These are phyloP conservation scores for Maudiozyma turicensis DNA, from an alignment of 805 yeast species.

Conservation along the genomic window DNA sequence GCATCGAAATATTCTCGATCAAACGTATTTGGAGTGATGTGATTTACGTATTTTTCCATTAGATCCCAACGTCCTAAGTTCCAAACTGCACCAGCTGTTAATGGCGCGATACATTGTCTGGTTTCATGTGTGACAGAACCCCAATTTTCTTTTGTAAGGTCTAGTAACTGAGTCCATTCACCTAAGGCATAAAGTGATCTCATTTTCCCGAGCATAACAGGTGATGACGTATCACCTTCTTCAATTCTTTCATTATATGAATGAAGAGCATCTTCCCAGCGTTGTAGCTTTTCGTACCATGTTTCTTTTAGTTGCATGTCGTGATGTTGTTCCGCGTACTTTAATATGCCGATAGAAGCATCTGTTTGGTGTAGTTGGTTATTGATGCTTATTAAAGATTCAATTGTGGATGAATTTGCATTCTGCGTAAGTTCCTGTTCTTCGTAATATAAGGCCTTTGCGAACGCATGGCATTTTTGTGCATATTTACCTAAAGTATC, in stretches of 20 bases:
- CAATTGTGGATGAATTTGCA: slow-evolving; percentile 86
- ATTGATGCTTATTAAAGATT: slow-evolving; percentile 82
- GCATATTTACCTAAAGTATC: slow-evolving; percentile 87
- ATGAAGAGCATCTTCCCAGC: slow-evolving; percentile 96
- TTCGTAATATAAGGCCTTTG: slow-evolving; percentile 92
- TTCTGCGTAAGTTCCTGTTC: slow-evolving; percentile 92
- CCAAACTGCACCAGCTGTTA: slow-evolving; percentile 99
- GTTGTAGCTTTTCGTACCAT: slow-evolving; percentile 92
- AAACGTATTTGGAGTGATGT: slow-evolving; percentile 86
- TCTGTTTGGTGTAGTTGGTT: slow-evolving; percentile 93
- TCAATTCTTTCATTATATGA: slow-evolving; percentile 78
- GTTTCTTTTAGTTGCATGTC: slow-evolving; percentile 88
- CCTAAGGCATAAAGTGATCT: slow-evolving; percentile 97
- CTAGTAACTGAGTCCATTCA: slow-evolving; percentile 90
- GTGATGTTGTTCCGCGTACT: slow-evolving; percentile 87
- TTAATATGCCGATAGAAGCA: slow-evolving; percentile 94
- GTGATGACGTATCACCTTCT: slow-evolving; percentile 51
- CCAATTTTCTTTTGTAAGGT: slow-evolving; percentile 85
- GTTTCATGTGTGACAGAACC: slow-evolving; percentile 57
- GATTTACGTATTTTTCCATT: slow-evolving; percentile 83
- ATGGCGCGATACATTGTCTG: slow-evolving; percentile 80
- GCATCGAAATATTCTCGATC: slow-evolving; percentile 94
- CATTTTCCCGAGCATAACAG: slow-evolving; percentile 95
- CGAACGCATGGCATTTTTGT: slow-evolving; percentile 92
- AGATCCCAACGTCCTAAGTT: slow-evolving; percentile 95